Percentiles rank a stretch among this genome's conserved stretches.
These are phyloP conservation scores for Anisodus tanguticus DNA, from an alignment of 257 asterid species.

Conservation along the genomic window DNA sequence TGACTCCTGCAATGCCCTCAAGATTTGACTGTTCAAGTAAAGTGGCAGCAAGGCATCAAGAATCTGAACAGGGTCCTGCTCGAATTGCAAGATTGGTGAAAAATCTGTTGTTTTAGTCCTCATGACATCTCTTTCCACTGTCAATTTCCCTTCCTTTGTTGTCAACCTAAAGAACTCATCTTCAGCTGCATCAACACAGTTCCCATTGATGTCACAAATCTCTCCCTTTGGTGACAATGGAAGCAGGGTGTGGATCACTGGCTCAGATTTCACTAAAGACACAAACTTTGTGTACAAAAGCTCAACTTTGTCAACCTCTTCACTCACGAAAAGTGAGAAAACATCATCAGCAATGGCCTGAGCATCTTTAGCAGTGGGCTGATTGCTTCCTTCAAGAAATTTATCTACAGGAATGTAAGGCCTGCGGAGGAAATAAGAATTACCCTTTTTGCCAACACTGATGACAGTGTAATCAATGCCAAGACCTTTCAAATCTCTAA, in stretches of 20 bases:
- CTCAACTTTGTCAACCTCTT: conserved; percentile 92
- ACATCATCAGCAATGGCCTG: conserved; percentile 90
- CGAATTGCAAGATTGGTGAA: conserved; percentile 84
- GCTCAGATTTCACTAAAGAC: conserved; percentile 78
- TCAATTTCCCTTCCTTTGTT: conserved; percentile 81
- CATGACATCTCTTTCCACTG: conserved; percentile 74
- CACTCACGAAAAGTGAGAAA: conserved; percentile 76
- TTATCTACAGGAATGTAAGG: conserved; percentile 77
- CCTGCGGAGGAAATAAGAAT: conserved; percentile 65
- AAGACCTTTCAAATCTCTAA: conserved; percentile 58
- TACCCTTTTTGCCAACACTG: conserved; percentile 91
- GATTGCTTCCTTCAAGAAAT: conserved; percentile 60
- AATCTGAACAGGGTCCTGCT: conserved; percentile 91
- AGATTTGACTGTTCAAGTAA: conserved; percentile 82
- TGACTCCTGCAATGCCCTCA: conserved; percentile 86
- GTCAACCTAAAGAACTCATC: conserved; percentile 88
- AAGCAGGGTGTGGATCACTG: conserved; percentile 85
- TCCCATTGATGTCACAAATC: conserved; percentile 79
- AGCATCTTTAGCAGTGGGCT: conserved; percentile 93
- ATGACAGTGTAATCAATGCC: conserved; percentile 70
- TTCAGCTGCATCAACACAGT: conserved; percentile 83
- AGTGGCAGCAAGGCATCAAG: conserved; percentile 89
- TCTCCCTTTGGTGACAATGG: conserved; percentile 94
- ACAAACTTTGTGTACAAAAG: conserved; percentile 89
- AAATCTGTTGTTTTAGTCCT: conserved; percentile 67